Conservation (phyloP, 768 basidiomycete species). For the Auricularia sp. region DNA sequence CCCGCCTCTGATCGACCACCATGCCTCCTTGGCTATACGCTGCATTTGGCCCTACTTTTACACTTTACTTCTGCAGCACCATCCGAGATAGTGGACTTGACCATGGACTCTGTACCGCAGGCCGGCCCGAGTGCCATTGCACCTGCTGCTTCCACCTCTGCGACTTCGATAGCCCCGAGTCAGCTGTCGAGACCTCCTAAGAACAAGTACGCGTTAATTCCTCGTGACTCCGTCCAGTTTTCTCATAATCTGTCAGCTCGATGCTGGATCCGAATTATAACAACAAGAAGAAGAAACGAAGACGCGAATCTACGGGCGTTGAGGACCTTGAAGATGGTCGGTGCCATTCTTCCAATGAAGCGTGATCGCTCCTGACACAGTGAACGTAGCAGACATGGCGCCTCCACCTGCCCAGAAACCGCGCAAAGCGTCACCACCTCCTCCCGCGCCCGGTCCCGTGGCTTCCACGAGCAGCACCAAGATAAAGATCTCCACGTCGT, state of each 20-base stretch:
- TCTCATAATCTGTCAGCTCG: not conserved
- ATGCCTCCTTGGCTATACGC: not conserved
- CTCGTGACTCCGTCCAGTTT: not conserved
- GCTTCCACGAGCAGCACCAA: conserved; percentile 24
- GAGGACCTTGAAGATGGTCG: conserved; percentile 50
- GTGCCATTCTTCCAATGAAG: conserved; percentile 10
- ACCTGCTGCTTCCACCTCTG: conserved; percentile 25
- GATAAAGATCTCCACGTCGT: conserved; percentile 33
- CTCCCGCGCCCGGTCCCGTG: conserved; percentile 26
- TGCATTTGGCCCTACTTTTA: not conserved
- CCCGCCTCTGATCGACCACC: not conserved
- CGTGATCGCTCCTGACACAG: conserved; percentile 8
- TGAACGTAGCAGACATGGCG: conserved; percentile 27
- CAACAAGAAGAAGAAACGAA: conserved; percentile 53
- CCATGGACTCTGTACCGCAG: conserved; percentile 37
- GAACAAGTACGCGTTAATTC: conserved; percentile 37
- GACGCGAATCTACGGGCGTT: conserved; percentile 64
- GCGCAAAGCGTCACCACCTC: conserved; percentile 51
- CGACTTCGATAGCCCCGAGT: conserved; percentile 34
- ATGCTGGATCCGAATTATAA: not conserved
- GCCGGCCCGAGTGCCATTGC: not conserved
- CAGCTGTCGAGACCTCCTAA: conserved; percentile 52
- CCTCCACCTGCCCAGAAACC: conserved; percentile 30
- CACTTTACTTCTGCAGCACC: conserved; percentile 1
- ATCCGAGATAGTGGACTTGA: conserved; percentile 30